These are phyloP conservation scores for Boletus coccyginus DNA, from an alignment of 768 basidiomycete genomes.

Conservation along the genomic window DNA sequence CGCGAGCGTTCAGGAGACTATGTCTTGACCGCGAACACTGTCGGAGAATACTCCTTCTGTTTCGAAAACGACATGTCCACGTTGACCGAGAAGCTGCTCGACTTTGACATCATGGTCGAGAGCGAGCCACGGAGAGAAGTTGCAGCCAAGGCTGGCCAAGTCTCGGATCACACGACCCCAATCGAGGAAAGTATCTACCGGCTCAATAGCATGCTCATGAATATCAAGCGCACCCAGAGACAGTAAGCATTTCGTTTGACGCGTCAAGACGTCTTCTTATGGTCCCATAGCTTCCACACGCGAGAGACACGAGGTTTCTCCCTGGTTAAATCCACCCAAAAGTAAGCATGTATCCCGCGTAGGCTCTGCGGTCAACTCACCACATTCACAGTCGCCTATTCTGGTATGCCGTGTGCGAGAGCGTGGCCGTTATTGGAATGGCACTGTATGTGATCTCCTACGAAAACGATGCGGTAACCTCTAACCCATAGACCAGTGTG, in stretches of 20 bases:
- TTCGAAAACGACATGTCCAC: conserved; percentile 98
- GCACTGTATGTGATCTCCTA: conserved; percentile 61
- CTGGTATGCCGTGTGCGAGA: conserved; percentile 90
- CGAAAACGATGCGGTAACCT: neutral
- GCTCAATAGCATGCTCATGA: conserved; percentile 81
- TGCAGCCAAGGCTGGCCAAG: conserved; percentile 83
- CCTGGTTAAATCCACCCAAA: conserved; percentile 85
- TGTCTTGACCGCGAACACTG: conserved; percentile 89
- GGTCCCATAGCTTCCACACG: conserved; percentile 76
- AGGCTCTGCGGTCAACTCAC: neutral
- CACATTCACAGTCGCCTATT: conserved; percentile 68
- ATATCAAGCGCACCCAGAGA: conserved; percentile 91
- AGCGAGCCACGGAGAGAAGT: conserved; percentile 90
- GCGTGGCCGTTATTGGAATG: conserved; percentile 76
- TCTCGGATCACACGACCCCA: conserved; percentile 88
- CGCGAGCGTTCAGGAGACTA: conserved; percentile 96
- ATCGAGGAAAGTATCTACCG: conserved; percentile 96
- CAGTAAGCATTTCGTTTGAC: conserved; percentile 53
- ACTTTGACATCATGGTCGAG: conserved; percentile 98
- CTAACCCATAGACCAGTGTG: conserved; percentile 43
- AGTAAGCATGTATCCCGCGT: conserved; percentile 39
- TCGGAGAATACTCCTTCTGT: conserved; percentile 93
- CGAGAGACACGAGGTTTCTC: conserved; percentile 93
- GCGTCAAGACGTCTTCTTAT: conserved; percentile 1
- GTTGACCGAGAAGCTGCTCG: conserved; percentile 89